These are phyloP conservation scores for Microthlaspi erraticum DNA, from an alignment of 345 rosid genomes.

Conservation along the genomic window DNA sequence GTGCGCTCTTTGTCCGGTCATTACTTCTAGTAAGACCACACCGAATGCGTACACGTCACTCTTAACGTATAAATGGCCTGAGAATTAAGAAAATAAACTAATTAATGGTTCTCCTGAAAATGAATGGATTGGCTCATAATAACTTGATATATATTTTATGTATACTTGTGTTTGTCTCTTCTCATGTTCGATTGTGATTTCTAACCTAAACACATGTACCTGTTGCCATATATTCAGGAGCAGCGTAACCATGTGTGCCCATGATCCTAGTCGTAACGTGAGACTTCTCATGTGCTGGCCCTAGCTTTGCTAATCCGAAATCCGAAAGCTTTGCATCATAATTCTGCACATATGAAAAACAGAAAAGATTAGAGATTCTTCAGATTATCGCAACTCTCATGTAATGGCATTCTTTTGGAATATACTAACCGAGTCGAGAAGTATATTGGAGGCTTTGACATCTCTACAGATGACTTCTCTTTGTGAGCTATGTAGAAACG, in stretches of 20 bases:
- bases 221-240: slow-evolving; percentile 74
- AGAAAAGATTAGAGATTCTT: background rate
- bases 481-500: slow-evolving; percentile 71
- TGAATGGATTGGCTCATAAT: too few species aligned
- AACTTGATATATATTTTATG: too few species aligned
- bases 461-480: slow-evolving; percentile 81
- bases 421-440: slow-evolving; percentile 72
- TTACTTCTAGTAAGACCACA: slow-evolving; percentile 69
- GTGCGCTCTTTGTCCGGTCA: slow-evolving; percentile 65
- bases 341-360: slow-evolving; percentile 39
- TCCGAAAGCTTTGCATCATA: slow-evolving; percentile 68
- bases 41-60: slow-evolving; percentile 87
- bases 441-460: slow-evolving; percentile 82
- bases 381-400: background rate
- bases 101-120: background rate
- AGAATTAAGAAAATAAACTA: background rate
- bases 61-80: slow-evolving; percentile 82
- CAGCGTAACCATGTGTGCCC: slow-evolving; percentile 61
- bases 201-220: slow-evolving; percentile 41
- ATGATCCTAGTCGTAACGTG: slow-evolving; percentile 81
- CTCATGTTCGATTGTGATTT: too few species aligned
- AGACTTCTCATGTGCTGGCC: slow-evolving; percentile 61
- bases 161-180: too few species aligned
- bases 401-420: background rate
- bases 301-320: slow-evolving; percentile 74